These are phyloP conservation scores for Poronia punctata DNA, from an alignment of 495 filamentous ascomycete genomes.

Conservation along the genomic window DNA sequence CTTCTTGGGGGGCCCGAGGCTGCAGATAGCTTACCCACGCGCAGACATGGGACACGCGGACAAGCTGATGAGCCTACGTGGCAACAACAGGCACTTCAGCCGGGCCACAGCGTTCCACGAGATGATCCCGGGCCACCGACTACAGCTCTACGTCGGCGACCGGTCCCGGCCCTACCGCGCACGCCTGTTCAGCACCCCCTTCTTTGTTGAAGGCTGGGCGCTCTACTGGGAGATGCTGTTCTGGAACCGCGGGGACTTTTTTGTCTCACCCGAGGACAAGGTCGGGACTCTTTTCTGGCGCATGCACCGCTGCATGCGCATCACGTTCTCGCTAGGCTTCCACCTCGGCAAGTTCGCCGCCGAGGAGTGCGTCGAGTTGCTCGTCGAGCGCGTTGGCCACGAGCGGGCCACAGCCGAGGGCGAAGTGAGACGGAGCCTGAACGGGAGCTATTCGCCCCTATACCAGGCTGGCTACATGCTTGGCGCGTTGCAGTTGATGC, in stretches of 20 bases:
- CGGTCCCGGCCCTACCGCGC: constrained; percentile 38
- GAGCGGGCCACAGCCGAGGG: constrained; percentile 50
- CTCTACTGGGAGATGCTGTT: constrained; percentile 49
- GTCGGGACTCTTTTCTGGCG: constrained; percentile 47
- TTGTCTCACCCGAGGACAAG: constrained; percentile 36
- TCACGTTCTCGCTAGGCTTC: constrained; percentile 46
- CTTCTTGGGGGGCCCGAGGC: constrained; percentile 42
- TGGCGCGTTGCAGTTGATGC: constrained; percentile 42
- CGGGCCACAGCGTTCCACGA: constrained; percentile 49
- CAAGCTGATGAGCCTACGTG: constrained; percentile 48
- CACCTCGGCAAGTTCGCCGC: constrained; percentile 41
- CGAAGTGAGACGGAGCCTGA: constrained; percentile 43
- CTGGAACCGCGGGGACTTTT: constrained; percentile 35
- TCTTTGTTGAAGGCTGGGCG: constrained; percentile 50
- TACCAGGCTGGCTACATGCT: constrained; percentile 51
- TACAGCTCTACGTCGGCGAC: constrained; percentile 39
- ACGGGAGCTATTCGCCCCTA: constrained; percentile 40
- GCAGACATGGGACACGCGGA: constrained; percentile 39
- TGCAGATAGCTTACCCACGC: constrained; percentile 46
- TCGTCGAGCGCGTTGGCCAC: constrained; percentile 41
- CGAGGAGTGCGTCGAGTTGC: constrained; percentile 43
- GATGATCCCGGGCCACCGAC: constrained; percentile 48
- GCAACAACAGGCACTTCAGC: constrained; percentile 46
- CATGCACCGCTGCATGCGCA: constrained; percentile 48
- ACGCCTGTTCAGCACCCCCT: constrained; percentile 42